Evolutionary conservation across 1,284 basidiomycete genomes (phyloP), one percentile per base, ranked within the genome.

Genomic region (Ceratobasidium sp.): DNA sequence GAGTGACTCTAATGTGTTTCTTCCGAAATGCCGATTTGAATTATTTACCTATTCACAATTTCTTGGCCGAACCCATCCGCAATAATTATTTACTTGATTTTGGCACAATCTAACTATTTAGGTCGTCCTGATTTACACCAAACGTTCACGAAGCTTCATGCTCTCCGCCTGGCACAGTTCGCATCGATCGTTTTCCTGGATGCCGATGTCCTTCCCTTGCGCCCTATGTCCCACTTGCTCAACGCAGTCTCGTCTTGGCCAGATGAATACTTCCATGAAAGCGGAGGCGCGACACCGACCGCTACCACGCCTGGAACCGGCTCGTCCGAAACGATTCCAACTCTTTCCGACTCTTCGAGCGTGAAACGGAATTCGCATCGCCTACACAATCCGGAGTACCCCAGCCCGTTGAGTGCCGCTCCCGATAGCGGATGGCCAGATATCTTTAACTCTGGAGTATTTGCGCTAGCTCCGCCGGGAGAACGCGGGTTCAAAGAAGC

Each of bases 351-450:
- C 8, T 54, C 63, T 16, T 52, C 54, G 3, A 52, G 43, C 16
- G 23, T 59, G 1, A 46, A 35, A 26, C 71, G 59, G 0, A 72
- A 62, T 49, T 54, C 54, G 18, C 21, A 52, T 59, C 14, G 78
- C 77, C n/a, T 32, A 14, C 41, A 38, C 32, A 58, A 80, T 81
- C 73, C 75, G 75, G 28, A 82, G 86, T 76, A 46, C 44, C 66
- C 66, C 14, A 57, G 66, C 41, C 66, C 66, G 1, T 18, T 69
- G 2, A 92, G 96, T 50, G 97, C 97, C 11, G 92, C 90, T 18
- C 95, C 97, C 5, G 97, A 99, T 81, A 93, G 95, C 35, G 97
- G 97, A 76, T 99, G 97, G 97, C 97, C 97, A 47, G 97, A 99
- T 81, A 96, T 97, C 74, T 98, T 99, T 85, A 99, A 98, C 81